Evolutionary conservation across 148 eudicot species (phyloP).

Genomic region (Silene conica): DNA sequence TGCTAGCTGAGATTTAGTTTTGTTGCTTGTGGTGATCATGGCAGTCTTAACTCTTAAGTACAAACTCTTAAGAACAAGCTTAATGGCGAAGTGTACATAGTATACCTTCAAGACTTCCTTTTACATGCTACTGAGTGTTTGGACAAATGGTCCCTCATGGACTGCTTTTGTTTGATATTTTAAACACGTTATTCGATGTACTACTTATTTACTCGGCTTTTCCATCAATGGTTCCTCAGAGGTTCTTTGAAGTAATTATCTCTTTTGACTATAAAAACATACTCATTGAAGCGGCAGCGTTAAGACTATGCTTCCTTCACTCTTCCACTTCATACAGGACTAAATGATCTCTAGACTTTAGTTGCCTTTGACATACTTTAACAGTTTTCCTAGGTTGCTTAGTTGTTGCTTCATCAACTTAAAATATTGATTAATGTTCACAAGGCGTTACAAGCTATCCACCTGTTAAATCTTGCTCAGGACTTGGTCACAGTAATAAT

Average conservation of each 20-base stretch:
- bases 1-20: slow-evolving; percentile 3
- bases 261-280: background rate
- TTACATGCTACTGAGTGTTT: background rate
- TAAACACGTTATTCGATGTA: background rate
- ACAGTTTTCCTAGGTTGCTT: background rate
- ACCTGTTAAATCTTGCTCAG: no score
- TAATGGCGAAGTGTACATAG: background rate
- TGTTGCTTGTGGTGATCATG: slow-evolving; percentile 6
- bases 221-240: background rate
- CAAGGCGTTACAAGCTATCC: background rate
- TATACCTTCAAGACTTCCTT: background rate
- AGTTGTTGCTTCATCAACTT: background rate
- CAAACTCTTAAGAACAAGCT: no score
- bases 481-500: no score
- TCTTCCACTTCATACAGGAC: background rate
- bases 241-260: background rate
- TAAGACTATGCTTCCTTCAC: background rate
- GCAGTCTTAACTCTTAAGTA: background rate
- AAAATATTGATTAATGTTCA: background rate
- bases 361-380: background rate
- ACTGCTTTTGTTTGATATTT: background rate
- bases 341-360: background rate
- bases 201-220: background rate
- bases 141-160: background rate
- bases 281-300: background rate